Percentiles rank a stretch among this genome's conserved stretches.
Evolutionary conservation across 1,284 basidiomycete genomes (phyloP).

Genomic region (Malassezia vespertilionis): DNA sequence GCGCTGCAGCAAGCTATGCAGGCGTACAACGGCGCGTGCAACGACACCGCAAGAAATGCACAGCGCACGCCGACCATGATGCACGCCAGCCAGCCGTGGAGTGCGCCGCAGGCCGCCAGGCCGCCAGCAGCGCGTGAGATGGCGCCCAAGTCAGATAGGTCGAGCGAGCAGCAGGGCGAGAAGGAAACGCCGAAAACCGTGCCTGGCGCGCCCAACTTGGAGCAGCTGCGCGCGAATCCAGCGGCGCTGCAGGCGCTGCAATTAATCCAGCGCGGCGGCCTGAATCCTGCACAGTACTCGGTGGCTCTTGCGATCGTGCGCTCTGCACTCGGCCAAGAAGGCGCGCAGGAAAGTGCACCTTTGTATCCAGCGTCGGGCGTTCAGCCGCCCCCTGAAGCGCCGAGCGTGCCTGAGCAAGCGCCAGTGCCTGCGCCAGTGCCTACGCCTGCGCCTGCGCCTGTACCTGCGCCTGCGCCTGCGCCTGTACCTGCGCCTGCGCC

Average conservation of each 20-base stretch:
- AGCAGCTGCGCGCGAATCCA: slow-evolving; percentile 1
- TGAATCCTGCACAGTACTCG: slow-evolving; percentile 9
- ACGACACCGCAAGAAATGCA: neutral
- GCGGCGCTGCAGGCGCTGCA: slow-evolving; percentile 10
- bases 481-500: slow-evolving; percentile 9
- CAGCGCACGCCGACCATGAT: neutral
- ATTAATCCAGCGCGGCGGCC: slow-evolving; percentile 11
- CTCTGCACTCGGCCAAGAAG: slow-evolving; percentile 2
- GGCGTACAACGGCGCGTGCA: slow-evolving; percentile 3
- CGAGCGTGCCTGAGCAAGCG: neutral
- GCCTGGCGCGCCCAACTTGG: neutral
- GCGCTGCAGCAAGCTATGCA: slow-evolving; percentile 33
- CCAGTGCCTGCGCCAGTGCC: neutral
- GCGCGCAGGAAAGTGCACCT: neutral
- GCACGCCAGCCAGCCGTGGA: neutral
- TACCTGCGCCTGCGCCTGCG: slow-evolving; percentile 1
- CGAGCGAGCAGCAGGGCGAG: neutral
- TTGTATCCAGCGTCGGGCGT: neutral
- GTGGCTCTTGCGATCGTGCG: slow-evolving; percentile 7
- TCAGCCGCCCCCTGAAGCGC: neutral
- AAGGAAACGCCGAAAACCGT: neutral
- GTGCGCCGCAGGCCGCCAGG: neutral
- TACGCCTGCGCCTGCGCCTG: neutral
- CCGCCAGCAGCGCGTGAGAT: neutral
- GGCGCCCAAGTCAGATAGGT: neutral